Evolutionary conservation across 306 rosid species (phyloP), one percentile per base, ranked within the genome.

Genomic region (Cucurbita pepo): DNA sequence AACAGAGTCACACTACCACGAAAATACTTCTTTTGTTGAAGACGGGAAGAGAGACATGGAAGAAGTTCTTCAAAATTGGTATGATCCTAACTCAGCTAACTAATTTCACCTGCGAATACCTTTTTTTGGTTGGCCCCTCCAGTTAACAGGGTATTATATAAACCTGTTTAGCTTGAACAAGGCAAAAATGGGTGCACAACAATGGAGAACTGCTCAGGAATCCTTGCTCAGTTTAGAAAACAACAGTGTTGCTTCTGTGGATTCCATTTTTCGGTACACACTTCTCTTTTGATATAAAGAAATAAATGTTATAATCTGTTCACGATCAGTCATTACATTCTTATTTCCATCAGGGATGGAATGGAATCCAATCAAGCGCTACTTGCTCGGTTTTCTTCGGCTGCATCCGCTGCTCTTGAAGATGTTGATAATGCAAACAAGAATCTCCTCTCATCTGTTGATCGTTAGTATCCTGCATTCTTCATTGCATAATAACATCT

Each of bases 201-300:
- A 95, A 83, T 95, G 99, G 99, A 88, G 76, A 77, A 88, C 81
- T 53, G 99, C 99, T 79, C 91, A 95, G 63, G 99, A 88, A 59
- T 95, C 97, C 76, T 86, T 95, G 87, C 85, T 91, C 25, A 71
- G 85, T 77, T 78, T 89, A 61, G 96, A 91, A 84, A 88, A 83
- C 83, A 85, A 75, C 64, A 91, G 89, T 78, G 95, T 85, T 50
- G 83, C 87, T 75, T 88, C 99, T 58, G 92, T 95, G 83, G 87
- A 91, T 72, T 81, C 92, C 55, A 82, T 89, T 80, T 85, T 95
- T 81, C 83, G 95, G 99, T 91, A 81, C 63, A 86, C 77, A 16
- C 70, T 22, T 79, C 72, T 70, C 63, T 55, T 45, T 41, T 54
- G 34, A 21, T 7, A 41, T 72, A 16, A 38, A 40, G 77, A 45